A percentile compares a stretch with the other conserved stretches of the same genome.
Evolutionary conservation across 495 filamentous ascomycete species (phyloP).

Genomic region (Penicillium samsonianum): DNA sequence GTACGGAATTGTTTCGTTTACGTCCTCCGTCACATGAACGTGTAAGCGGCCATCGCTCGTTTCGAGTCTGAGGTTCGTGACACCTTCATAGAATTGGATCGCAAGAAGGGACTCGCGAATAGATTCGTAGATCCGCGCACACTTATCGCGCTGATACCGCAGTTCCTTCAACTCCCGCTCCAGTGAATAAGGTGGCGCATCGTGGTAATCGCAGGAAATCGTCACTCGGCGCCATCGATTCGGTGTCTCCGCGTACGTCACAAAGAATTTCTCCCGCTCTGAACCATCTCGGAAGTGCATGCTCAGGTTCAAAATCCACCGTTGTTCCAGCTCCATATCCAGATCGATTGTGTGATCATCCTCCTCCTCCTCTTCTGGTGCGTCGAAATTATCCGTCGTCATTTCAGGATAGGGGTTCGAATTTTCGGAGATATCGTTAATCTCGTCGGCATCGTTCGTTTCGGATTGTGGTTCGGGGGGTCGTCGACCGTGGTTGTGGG

Average conservation of each 20-base stretch:
- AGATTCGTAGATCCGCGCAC: conserved; percentile 90
- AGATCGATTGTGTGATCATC: conserved; percentile 50
- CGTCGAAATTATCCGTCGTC: conserved; percentile 8
- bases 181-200: conserved; percentile 75
- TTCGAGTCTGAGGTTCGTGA: conserved; percentile 94
- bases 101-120: conserved; percentile 88
- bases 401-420: conserved; percentile 34
- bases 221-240: conserved; percentile 86
- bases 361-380: conserved; percentile 27
- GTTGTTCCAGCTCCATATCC: conserved; percentile 73
- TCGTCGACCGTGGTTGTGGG: conserved; percentile 40
- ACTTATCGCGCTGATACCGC: conserved; percentile 90
- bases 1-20: conserved; percentile 92
- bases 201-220: conserved; percentile 90
- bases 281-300: conserved; percentile 98
- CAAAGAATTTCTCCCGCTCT: conserved; percentile 95
- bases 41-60: conserved; percentile 88
- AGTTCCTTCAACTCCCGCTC: conserved; percentile 78
- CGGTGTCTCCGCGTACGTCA: conserved; percentile 83
- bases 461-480: conserved; percentile 18
- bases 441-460: conserved; percentile 26
- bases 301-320: conserved; percentile 96
- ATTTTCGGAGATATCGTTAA: conserved; percentile 23
- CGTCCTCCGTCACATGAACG: conserved; percentile 97
- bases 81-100: conserved; percentile 93